Percentiles rank a stretch among this genome's conserved stretches.
phyloP scores from a whole-genome alignment of 192 early-diverging fungal genomes.

The Backusella luteola region DNA sequence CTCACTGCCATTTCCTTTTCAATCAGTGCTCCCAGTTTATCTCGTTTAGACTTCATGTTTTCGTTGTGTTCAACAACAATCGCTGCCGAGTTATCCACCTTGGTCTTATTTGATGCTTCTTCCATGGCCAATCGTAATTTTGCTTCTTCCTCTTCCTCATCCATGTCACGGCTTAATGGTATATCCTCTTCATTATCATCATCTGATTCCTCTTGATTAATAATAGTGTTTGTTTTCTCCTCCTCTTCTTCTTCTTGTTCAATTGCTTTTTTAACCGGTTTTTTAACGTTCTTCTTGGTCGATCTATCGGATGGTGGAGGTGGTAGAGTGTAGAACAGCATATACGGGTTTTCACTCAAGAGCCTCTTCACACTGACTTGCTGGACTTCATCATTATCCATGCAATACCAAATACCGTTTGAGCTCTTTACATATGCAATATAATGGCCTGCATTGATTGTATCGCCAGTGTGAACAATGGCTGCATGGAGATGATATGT shows the following conservation, averaged over 20 bases:
- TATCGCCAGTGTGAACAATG: slow-evolving; percentile 73
- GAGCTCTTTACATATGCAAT: slow-evolving; percentile 76
- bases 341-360: slow-evolving; percentile 69
- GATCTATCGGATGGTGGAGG: background rate
- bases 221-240: background rate
- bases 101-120: slow-evolving; percentile 40
- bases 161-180: slow-evolving; percentile 1
- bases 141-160: slow-evolving; percentile 39
- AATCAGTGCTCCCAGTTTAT: slow-evolving; percentile 43
- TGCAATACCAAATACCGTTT: slow-evolving; percentile 76
- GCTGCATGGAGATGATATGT: slow-evolving; percentile 73
- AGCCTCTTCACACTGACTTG: slow-evolving; percentile 72
- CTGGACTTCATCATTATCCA: slow-evolving; percentile 71
- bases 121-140: slow-evolving; percentile 28
- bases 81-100: slow-evolving; percentile 43
- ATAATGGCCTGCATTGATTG: slow-evolving; percentile 80
- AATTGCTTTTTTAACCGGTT: slow-evolving; percentile 4
- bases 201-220: background rate
- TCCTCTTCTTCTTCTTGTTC: slow-evolving; percentile 6
- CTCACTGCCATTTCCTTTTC: slow-evolving; percentile 50
- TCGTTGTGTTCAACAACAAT: slow-evolving; percentile 49
- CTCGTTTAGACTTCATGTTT: slow-evolving; percentile 38
- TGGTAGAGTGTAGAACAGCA: slow-evolving; percentile 61
- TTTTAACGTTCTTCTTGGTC: background rate
- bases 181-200: slow-evolving; percentile 4